Evolutionary conservation across 2,329 filamentous ascomycete species (phyloP), one percentile per base, ranked within the genome.

Genomic region (Claviceps fusiformis): DNA sequence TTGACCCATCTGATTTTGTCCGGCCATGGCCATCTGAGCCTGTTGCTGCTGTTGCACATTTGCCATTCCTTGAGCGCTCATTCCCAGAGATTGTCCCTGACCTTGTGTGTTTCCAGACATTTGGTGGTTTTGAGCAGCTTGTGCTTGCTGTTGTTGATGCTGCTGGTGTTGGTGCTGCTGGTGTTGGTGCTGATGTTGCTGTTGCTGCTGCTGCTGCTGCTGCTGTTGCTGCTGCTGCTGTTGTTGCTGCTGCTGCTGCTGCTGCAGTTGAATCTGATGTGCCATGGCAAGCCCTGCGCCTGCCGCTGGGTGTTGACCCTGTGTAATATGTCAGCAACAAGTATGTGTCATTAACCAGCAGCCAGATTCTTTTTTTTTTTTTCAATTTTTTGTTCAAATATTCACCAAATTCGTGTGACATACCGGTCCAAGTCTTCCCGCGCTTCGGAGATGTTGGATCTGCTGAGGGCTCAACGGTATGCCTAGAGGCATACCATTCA

Each of bases 381-480:
- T n/a, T n/a, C n/a, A n/a, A n/a, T n/a, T n/a, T n/a, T 19, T 19
- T 19, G 19, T 19, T 46, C 41, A 13, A 15, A 27, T 13, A 27
- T 13, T 27, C 44, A 46, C 44, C 13, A 27, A 46, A 27, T 46
- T 46, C 11, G 6, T 27, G 10, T 15, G 8, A 62, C 71, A 69
- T 59, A 78, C 74, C 54, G 73, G 72, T 53, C 68, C 67, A 49
- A 74, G 53, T 45, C 62, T 68, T 56, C 73, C 68, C 50, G 62
- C 60, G 53, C 70, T 69, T 58, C 78, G 70, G 62, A 81, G 73
- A 48, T 76, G 75, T 49, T 75, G 70, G 39, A 79, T 67, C 62
- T 81, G 79, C 56, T 78, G 75, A 27, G 68, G 69, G 50, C 68
- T 78, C 64, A 74, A 62, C 62, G 67, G 74, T 66, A 82, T 78